Percentiles rank a stretch among this genome's conserved stretches.
Conservation (phyloP, 106 monocot species). For the Dioscorea dumetorum region DNA sequence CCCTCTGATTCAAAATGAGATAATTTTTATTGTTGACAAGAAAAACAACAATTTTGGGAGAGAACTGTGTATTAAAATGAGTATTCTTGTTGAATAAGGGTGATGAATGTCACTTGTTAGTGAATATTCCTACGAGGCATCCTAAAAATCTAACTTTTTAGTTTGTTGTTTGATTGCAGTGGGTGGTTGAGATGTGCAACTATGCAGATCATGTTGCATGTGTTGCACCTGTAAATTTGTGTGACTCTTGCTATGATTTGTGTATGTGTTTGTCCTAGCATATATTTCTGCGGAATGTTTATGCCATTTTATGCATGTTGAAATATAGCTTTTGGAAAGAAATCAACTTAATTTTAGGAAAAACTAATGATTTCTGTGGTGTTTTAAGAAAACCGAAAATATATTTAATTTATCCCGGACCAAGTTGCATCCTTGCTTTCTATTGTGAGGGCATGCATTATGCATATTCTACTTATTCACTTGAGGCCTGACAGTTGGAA, state of each 20-base stretch:
- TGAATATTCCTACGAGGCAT: neutral
- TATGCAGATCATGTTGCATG: neutral
- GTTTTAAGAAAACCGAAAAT: neutral
- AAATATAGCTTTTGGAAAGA: neutral
- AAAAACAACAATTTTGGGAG: neutral
- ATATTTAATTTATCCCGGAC: no score
- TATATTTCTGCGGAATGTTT: neutral
- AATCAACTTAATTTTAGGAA: neutral
- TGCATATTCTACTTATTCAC: neutral
- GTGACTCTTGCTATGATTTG: neutral
- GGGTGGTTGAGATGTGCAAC: neutral
- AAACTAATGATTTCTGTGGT: neutral
- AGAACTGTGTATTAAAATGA: neutral
- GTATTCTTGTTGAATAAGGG: neutral
- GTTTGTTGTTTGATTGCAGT: neutral
- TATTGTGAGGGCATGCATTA: neutral
- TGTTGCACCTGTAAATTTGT: neutral
- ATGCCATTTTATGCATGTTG: neutral
- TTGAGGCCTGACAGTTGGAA: neutral
- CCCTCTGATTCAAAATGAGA: neutral
- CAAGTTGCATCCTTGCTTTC: neutral
- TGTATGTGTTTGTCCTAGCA: neutral
- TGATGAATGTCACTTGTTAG: neutral
- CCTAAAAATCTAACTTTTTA: neutral
- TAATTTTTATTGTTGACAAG: neutral